Evolutionary conservation across 164 flowering plant genomes (phyloP), one percentile per base, ranked within the genome.

Genomic region (Nymphaea colorata): DNA sequence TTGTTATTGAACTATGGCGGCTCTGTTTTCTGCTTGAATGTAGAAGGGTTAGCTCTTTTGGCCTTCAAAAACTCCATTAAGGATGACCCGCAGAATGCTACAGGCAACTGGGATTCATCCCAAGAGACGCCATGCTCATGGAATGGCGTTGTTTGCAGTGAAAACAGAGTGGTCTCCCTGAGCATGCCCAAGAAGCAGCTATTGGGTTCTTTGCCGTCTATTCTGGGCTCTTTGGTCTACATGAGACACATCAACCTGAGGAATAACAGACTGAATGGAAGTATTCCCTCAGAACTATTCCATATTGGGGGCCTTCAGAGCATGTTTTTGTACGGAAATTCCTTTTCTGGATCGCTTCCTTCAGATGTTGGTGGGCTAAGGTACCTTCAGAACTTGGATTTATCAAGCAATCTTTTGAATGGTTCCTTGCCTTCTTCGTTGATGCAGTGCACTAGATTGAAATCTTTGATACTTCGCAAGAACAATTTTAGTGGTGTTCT

Each of bases 221-320:
- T 79, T 67, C 82, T 94, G 42, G 95, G 91, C 6, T 83, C 86
- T 36, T 82, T 94, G 36, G 64, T 89, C 70, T 72, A 79, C 68
- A 91, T 93, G n/a, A 79, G 96, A 57, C 97, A 86, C 74, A 74
- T 91, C 36, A 89, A 94, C 75, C 80, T 94, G 44, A 83, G 97
- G 79, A 84, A 73, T 77, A 94, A 94, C 70, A 79, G 64, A 76
- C 69, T 94, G 10, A 72, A 44, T 75, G 98, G 98, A 6, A 69
- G 68, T 66, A 78, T 94, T 64, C 86, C 93, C n/a, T 8, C 67
- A 68, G 80, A 84, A 73, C 85, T 91, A 61, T 86, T 94, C 64
- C 55, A 77, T 59, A 84, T 79, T 69, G 77, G 43, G 44, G 82
- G 82, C 51, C 83, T 91, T 1, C 96, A 87, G 77, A 91, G 96